Conservation (phyloP, 2,329 filamentous ascomycete genomes). For the Sporothrix protearum region DNA sequence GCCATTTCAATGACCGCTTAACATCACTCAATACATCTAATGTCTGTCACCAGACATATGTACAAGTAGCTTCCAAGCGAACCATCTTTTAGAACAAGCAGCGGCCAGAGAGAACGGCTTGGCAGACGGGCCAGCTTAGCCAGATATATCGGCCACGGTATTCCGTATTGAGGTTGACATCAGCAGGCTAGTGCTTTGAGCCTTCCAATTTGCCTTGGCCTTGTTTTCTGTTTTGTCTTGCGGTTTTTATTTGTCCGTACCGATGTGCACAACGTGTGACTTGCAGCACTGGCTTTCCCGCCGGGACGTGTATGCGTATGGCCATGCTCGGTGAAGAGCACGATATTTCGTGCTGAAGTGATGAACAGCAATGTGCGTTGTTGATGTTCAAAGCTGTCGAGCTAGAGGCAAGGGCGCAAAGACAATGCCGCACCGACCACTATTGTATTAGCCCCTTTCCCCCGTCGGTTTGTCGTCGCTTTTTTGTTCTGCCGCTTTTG, state of each 20-base stretch:
- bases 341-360: neutral
- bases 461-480: neutral
- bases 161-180: constrained; percentile 2
- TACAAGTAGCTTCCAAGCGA: neutral
- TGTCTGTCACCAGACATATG: neutral
- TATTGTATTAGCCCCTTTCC: neutral
- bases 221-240: neutral
- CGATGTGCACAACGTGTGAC: neutral
- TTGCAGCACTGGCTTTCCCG: constrained; percentile 8
- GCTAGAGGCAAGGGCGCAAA: neutral
- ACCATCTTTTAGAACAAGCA: constrained; percentile 5
- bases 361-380: neutral
- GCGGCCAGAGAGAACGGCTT: neutral
- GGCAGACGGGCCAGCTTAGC: constrained; percentile 1
- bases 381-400: neutral
- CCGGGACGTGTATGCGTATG: neutral
- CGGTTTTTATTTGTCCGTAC: neutral
- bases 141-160: constrained; percentile 2
- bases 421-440: constrained; percentile 6
- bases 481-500: constrained; percentile 5
- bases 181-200: neutral
- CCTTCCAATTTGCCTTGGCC: neutral
- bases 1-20: neutral
- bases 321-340: neutral
- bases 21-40: neutral